Percentiles rank a stretch among this genome's conserved stretches.
Conservation (phyloP, 1,284 basidiomycete genomes). For the Sutorius eximius region DNA sequence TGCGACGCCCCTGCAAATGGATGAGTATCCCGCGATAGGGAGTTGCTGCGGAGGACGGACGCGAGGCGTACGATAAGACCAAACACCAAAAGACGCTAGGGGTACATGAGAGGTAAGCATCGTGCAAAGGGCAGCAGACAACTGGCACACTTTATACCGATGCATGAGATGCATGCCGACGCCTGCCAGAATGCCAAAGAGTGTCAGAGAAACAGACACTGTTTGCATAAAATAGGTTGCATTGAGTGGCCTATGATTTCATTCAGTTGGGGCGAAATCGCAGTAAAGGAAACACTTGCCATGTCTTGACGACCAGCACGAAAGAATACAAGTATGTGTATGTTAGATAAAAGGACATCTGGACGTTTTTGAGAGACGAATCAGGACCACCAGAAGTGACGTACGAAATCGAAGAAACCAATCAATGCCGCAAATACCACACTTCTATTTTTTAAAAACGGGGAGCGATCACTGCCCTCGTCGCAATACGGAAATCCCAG, state of each 20-base stretch:
- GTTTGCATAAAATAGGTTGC: conserved; percentile 56
- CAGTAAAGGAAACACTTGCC: conserved; percentile 34
- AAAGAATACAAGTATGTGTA: conserved; percentile 63
- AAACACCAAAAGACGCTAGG: conserved; percentile 57
- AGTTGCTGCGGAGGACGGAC: conserved; percentile 25
- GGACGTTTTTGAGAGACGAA: conserved; percentile 21
- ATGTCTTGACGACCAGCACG: conserved; percentile 58
- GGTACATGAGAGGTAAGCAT: background rate
- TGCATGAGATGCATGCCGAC: conserved; percentile 52
- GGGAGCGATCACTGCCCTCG: conserved; percentile 51
- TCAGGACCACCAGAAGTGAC: conserved; percentile 21
- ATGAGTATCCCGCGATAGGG: conserved; percentile 4
- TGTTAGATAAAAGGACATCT: conserved; percentile 65
- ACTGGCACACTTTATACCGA: conserved; percentile 47
- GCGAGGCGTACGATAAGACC: conserved; percentile 68
- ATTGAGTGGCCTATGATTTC: conserved; percentile 45
- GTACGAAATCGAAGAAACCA: conserved; percentile 69
- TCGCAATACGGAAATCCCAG: conserved; percentile 53
- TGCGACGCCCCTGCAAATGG: conserved; percentile 53
- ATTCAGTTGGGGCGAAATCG: background rate
- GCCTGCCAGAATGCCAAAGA: conserved; percentile 66
- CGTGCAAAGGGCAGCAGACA: background rate
- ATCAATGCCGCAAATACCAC: conserved; percentile 64
- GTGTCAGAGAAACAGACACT: conserved; percentile 61
- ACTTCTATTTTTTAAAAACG: conserved; percentile 59